Evolutionary conservation across 768 basidiomycete genomes (phyloP).

Genomic region (Hericium rajendrae): DNA sequence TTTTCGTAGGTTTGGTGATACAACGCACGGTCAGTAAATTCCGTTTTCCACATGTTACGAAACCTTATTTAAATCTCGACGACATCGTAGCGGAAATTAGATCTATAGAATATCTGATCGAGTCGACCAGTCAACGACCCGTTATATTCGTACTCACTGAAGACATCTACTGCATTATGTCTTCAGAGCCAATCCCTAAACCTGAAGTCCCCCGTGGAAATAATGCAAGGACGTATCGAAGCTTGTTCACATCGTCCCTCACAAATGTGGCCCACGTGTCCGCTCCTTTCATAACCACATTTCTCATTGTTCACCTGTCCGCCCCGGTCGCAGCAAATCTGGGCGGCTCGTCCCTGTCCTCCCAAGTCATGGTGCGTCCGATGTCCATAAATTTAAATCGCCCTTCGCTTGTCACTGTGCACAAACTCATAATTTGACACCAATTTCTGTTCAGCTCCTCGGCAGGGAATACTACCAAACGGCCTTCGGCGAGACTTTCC

Average conservation of each 20-base stretch:
- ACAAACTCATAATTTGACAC: neutral
- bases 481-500: slow-evolving; percentile 50
- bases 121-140: too few species aligned
- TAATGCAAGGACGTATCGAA: neutral
- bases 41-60: neutral
- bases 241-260: slow-evolving; percentile 23
- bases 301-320: slow-evolving; percentile 69
- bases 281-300: slow-evolving; percentile 68
- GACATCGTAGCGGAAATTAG: too few species aligned
- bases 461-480: slow-evolving; percentile 86
- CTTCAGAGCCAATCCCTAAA: too few species aligned
- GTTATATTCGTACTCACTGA: too few species aligned
- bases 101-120: too few species aligned
- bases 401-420: neutral
- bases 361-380: slow-evolving; percentile 1
- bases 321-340: slow-evolving; percentile 65
- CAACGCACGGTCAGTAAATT: neutral
- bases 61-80: too few species aligned
- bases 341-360: slow-evolving; percentile 18
- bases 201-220: too few species aligned
- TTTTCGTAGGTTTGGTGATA: too few species aligned
- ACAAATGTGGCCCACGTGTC: slow-evolving; percentile 57
- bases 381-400: neutral
- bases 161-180: too few species aligned
- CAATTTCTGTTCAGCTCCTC: slow-evolving; percentile 41